Conservation (phyloP, 2,329 filamentous ascomycete genomes). For the Lithohypha guttulata region DNA sequence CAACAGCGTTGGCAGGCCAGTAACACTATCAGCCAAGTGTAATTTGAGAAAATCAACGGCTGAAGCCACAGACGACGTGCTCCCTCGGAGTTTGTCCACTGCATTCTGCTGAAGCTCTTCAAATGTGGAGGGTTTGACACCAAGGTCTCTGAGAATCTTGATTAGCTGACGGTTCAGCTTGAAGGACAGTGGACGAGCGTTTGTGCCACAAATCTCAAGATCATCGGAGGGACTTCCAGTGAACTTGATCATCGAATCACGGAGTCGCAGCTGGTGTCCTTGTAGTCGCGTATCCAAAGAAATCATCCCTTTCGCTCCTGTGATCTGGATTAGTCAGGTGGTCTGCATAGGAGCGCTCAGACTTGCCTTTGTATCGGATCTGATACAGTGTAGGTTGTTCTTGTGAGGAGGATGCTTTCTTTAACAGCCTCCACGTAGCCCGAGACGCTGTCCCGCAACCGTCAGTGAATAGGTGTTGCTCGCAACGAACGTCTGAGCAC, state of each 20-base stretch:
- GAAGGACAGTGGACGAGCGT: slow-evolving; percentile 55
- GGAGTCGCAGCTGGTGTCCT: slow-evolving; percentile 51
- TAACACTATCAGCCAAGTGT: slow-evolving; percentile 49
- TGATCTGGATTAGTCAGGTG: slow-evolving; percentile 8
- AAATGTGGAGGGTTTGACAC: slow-evolving; percentile 50
- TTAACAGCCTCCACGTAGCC: slow-evolving; percentile 30
- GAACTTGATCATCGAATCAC: slow-evolving; percentile 75
- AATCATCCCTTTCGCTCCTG: slow-evolving; percentile 66
- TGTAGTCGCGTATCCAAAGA: slow-evolving; percentile 52
- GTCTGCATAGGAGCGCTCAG: not conserved
- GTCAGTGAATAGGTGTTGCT: slow-evolving; percentile 60
- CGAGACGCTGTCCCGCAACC: slow-evolving; percentile 65
- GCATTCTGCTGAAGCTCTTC: slow-evolving; percentile 53
- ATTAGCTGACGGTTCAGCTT: slow-evolving; percentile 70
- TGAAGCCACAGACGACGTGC: slow-evolving; percentile 49
- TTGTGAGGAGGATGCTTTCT: slow-evolving; percentile 32
- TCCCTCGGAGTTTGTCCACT: slow-evolving; percentile 47
- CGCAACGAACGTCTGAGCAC: slow-evolving; percentile 26
- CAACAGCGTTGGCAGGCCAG: slow-evolving; percentile 54
- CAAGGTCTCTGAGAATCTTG: slow-evolving; percentile 76
- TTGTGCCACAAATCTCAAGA: slow-evolving; percentile 62
- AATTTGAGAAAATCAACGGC: slow-evolving; percentile 56
- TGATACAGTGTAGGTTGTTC: slow-evolving; percentile 57
- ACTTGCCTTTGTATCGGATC: slow-evolving; percentile 54
- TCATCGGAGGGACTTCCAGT: slow-evolving; percentile 42